phyloP scores from a whole-genome alignment of 2,329 filamentous ascomycete species.

The Pestalotiopsis sp. region DNA sequence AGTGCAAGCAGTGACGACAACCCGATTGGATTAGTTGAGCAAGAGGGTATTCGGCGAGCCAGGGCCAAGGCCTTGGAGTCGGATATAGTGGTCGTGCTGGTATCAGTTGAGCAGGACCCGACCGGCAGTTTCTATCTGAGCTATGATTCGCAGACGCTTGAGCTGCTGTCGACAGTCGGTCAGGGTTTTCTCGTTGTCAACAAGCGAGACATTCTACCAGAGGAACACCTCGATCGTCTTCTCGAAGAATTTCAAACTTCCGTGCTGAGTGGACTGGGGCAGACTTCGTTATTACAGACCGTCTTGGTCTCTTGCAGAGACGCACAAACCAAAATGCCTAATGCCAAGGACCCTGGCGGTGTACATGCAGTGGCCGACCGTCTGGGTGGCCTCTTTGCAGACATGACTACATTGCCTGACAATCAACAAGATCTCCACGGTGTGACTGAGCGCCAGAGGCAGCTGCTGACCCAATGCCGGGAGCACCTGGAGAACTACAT shows the following conservation, averaged over 20 bases:
- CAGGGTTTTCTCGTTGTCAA: conserved; percentile 60
- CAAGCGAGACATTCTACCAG: conserved; percentile 57
- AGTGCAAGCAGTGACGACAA: conserved; percentile 34
- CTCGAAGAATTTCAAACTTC: conserved; percentile 40
- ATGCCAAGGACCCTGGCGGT: conserved; percentile 46
- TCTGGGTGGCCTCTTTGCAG: conserved; percentile 68
- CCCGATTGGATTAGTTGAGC: conserved; percentile 73
- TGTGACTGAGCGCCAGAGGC: conserved; percentile 85
- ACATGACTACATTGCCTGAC: conserved; percentile 70
- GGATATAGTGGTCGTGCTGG: conserved; percentile 81
- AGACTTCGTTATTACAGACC: conserved; percentile 39
- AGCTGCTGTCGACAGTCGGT: conserved; percentile 44
- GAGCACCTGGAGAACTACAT: conserved; percentile 75
- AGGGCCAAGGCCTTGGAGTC: conserved; percentile 80
- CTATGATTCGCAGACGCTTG: conserved; percentile 58
- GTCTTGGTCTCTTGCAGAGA: conserved; percentile 75
- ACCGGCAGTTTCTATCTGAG: conserved; percentile 44
- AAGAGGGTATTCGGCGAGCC: conserved; percentile 88
- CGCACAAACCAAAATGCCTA: conserved; percentile 38
- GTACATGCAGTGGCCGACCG: conserved; percentile 70
- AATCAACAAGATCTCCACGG: conserved; percentile 84
- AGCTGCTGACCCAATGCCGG: conserved; percentile 76
- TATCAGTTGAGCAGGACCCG: conserved; percentile 65
- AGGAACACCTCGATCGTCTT: conserved; percentile 38
- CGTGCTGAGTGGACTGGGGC: conserved; percentile 42